Base-by-base conservation (phyloP, 495 filamentous ascomycete genomes). In the Penicillium cosmopolitanum region DNA sequence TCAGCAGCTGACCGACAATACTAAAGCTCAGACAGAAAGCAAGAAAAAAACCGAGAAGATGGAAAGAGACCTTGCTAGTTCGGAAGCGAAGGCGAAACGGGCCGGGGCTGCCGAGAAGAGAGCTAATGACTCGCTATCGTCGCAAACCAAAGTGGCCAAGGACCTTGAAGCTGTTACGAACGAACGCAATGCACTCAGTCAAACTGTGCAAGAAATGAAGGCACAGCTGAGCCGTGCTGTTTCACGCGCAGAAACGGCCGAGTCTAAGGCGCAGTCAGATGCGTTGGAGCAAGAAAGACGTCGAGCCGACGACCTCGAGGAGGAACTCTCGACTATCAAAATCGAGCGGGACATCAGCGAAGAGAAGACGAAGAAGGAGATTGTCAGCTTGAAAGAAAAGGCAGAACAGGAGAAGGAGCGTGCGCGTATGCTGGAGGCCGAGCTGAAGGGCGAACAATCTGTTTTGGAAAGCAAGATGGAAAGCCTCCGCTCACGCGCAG, bases 381-480 rank as follows among this genome's bases (percentile, higher is more conserved):
- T 90, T 10, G 76, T 76, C 12, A 87, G 90, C 46, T 71, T 92
- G 46, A 84, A 84, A 56, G 88, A 89, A 63, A 89, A 88, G 60
- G 77, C 87, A 4, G 87, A 91, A 50, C 84, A 91, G 58, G 90
- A 92, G 59, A 82, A 83, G 55, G 91, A 97, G 71, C 85, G 85
- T 36, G 84, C 87, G 3, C 82, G 83, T 7, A 80, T 85, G 16
- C 70, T 85, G 10, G 93, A 98, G 66, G 71, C 87, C 8, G 96
- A 97, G 70, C 76, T 95, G 66, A 92, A 90, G 65, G 84, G 82
- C 15, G 96, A 99, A 73, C 88, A 93, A 42, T 78, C 80, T 28
- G 82, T 86, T 33, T 81, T 97, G 65, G 96, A 99, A 74, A 89
- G 88, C 66, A 95, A 95, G 66, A 82, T 98, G 65, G 96, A 99